Percentiles rank a stretch among this genome's conserved stretches.
Conservation (phyloP, 768 basidiomycete species). For the Chlorophyllum brunneum region DNA sequence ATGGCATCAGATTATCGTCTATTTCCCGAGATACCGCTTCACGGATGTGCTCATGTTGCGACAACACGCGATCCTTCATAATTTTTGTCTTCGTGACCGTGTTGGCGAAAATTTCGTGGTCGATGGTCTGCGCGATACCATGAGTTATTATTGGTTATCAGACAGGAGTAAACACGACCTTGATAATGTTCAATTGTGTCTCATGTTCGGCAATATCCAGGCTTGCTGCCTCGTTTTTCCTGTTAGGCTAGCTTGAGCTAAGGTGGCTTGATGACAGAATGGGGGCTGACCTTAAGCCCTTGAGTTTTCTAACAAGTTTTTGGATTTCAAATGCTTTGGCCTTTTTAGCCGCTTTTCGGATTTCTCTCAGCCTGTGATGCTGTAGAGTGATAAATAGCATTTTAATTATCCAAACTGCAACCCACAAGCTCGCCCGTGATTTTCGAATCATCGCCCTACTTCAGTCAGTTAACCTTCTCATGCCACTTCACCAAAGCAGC, state of each 20-base stretch:
- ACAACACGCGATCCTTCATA: conserved; percentile 64
- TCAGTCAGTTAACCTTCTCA: background rate
- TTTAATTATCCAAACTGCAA: conserved; percentile 3
- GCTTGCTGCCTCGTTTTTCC: conserved; percentile 34
- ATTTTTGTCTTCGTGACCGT: conserved; percentile 71
- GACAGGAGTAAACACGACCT: conserved; percentile 40
- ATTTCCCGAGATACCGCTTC: conserved; percentile 45
- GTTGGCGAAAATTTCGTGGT: conserved; percentile 54
- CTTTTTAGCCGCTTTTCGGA: conserved; percentile 75
- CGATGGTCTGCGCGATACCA: conserved; percentile 40
- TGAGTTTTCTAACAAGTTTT: conserved; percentile 80
- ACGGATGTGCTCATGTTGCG: conserved; percentile 42
- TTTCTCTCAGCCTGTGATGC: conserved; percentile 74
- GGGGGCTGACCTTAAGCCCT: conserved; percentile 52
- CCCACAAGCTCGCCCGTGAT: conserved; percentile 56
- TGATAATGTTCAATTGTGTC: conserved; percentile 56
- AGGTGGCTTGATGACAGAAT: background rate
- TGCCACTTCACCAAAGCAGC: background rate
- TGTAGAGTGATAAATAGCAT: conserved; percentile 27
- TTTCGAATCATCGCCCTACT: conserved; percentile 39
- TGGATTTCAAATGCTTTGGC: conserved; percentile 78
- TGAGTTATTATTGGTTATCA: conserved; percentile 11
- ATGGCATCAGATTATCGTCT: conserved; percentile 25
- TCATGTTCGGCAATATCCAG: conserved; percentile 47
- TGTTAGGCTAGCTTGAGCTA: conserved; percentile 15